Conservation (phyloP, 1,284 basidiomycete species). For the Puccinia hordei region DNA sequence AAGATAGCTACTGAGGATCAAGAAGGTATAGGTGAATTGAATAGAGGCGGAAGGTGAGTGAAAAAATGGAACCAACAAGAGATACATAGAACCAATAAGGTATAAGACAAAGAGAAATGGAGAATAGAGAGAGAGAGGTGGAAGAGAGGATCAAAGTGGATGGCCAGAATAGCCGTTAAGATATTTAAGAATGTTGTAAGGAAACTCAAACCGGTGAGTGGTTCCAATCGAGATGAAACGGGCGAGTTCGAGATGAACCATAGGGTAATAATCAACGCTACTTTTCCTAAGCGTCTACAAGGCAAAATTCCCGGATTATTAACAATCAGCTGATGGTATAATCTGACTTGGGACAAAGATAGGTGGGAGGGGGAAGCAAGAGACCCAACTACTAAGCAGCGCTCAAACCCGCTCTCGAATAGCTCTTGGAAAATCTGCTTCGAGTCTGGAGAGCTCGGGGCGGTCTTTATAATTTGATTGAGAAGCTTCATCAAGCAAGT, state of each 20-base stretch:
- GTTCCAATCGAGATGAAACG: conserved; percentile 64
- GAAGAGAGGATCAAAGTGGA: not conserved
- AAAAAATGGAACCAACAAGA: not conserved
- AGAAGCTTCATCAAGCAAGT: conserved; percentile 79
- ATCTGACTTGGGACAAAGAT: conserved; percentile 53
- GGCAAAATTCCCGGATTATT: too few relatives aligned
- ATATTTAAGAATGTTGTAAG: conserved; percentile 39
- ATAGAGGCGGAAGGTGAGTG: too few relatives aligned
- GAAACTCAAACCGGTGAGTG: conserved; percentile 23
- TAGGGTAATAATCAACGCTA: conserved; percentile 86
- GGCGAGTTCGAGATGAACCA: conserved; percentile 83
- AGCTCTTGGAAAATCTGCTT: conserved; percentile 78
- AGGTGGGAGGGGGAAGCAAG: conserved; percentile 48
- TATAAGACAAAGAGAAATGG: not conserved
- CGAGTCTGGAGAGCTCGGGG: conserved; percentile 69
- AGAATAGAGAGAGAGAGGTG: not conserved
- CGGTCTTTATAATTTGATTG: conserved; percentile 73
- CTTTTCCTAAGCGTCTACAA: conserved; percentile 91
- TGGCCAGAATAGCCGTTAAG: conserved; percentile 15
- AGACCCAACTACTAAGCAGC: conserved; percentile 69
- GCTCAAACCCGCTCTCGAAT: conserved; percentile 82
- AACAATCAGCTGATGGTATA: conserved; percentile 23
- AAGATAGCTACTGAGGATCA: not conserved
- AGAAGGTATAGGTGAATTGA: too few relatives aligned
- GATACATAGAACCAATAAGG: conserved; percentile 9